These are phyloP conservation scores for Blastobotrys chiropterorum DNA, from an alignment of 805 yeast species.

Conservation along the genomic window DNA sequence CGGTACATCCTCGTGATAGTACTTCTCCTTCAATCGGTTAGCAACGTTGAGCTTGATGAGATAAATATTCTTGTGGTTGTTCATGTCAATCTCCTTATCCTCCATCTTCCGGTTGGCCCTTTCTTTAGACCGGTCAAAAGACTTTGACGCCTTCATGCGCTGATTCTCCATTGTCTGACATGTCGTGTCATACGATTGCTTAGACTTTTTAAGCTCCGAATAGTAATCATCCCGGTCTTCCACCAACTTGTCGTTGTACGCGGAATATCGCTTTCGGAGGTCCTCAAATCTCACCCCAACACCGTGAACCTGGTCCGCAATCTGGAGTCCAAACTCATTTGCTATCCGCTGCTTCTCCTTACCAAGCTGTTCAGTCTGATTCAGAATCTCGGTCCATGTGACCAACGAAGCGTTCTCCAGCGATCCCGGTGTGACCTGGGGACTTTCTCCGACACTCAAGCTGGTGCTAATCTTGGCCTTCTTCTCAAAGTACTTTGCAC, in stretches of 20 bases:
- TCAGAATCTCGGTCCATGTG: conserved; percentile 82
- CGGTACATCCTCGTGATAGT: conserved; percentile 87
- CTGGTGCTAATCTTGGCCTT: conserved; percentile 63
- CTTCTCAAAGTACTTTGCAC: conserved; percentile 64
- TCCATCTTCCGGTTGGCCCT: conserved; percentile 43
- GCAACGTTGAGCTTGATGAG: conserved; percentile 75
- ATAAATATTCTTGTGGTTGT: conserved; percentile 77
- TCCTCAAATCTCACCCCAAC: conserved; percentile 49
- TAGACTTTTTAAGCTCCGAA: conserved; percentile 55
- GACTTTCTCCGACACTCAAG: conserved; percentile 85
- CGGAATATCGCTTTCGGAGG: conserved; percentile 49
- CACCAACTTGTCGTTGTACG: conserved; percentile 53
- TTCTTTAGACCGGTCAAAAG: conserved; percentile 23
- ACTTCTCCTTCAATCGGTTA: conserved; percentile 88
- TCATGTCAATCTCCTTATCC: conserved; percentile 74
- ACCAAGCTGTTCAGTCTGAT: conserved; percentile 76
- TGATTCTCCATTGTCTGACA: conserved; percentile 78
- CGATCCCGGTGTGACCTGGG: conserved; percentile 91
- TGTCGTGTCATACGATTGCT: conserved; percentile 70
- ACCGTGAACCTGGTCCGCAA: conserved; percentile 54
- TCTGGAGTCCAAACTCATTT: conserved; percentile 50
- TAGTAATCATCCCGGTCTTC: conserved; percentile 43
- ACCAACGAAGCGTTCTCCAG: conserved; percentile 81
- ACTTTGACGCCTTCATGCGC: conserved; percentile 64
- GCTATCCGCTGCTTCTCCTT: conserved; percentile 57